phyloP scores from a whole-genome alignment of 2,329 filamentous ascomycete species.

The Penicillium digitatum region DNA sequence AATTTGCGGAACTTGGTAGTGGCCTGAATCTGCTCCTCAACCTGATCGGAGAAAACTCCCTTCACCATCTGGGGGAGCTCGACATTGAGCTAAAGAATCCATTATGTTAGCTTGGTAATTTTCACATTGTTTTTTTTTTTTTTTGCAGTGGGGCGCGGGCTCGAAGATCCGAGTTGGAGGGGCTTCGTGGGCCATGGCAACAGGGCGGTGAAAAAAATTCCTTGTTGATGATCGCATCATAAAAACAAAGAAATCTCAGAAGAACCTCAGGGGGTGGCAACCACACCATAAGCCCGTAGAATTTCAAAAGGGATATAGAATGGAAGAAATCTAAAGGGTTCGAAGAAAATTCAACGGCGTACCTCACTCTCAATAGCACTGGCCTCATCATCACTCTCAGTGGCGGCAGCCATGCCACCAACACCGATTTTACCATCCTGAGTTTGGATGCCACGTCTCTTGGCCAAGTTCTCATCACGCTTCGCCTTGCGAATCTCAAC shows the following conservation, averaged over 20 bases:
- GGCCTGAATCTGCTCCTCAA: constrained; percentile 93
- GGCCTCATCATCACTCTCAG: constrained; percentile 96
- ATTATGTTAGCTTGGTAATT: constrained; percentile 24
- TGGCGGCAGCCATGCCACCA: constrained; percentile 71
- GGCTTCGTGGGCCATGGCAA: constrained; percentile 27
- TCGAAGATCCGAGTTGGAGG: constrained; percentile 19
- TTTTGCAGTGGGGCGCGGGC: constrained; percentile 17
- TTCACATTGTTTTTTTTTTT: constrained; percentile 11
- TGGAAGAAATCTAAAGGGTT: constrained; percentile 15
- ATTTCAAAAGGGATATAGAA: background rate
- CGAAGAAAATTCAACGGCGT: constrained; percentile 42
- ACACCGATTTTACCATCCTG: constrained; percentile 61
- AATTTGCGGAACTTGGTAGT: constrained; percentile 99
- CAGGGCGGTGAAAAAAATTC: constrained; percentile 38
- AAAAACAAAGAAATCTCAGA: constrained; percentile 25
- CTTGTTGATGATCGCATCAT: constrained; percentile 27
- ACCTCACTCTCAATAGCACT: constrained; percentile 95
- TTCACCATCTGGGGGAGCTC: constrained; percentile 97
- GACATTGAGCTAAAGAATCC: constrained; percentile 73
- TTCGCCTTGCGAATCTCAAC: constrained; percentile 98
- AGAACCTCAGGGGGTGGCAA: background rate
- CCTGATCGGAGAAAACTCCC: constrained; percentile 97
- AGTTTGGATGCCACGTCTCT: constrained; percentile 88
- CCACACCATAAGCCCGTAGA: background rate
- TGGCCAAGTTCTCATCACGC: constrained; percentile 97